Percentiles rank a stretch among this genome's conserved stretches.
Conservation (phyloP, 2,329 filamentous ascomycete species). For the Claviceps maximensis region DNA sequence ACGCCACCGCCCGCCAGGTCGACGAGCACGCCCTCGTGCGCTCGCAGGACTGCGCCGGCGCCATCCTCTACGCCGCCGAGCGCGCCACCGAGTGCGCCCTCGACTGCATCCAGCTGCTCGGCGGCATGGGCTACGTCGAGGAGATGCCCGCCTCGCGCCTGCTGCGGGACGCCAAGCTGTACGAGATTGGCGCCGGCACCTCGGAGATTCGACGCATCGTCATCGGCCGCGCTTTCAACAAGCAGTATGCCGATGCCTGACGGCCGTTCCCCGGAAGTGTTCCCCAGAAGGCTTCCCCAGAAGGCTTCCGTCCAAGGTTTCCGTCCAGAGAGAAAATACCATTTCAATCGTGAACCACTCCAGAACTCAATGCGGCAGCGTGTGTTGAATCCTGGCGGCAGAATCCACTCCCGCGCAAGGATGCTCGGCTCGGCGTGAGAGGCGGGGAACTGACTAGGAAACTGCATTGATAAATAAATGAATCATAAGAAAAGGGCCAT, state of each 20-base stretch:
- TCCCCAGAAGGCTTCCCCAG: too few relatives aligned
- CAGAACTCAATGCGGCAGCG: too few relatives aligned
- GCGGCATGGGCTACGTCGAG: constrained; percentile 92
- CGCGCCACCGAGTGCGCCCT: constrained; percentile 74
- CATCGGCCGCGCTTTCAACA: constrained; percentile 84
- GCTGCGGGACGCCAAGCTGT: constrained; percentile 64
- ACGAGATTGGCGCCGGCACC: constrained; percentile 94
- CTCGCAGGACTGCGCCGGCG: constrained; percentile 88
- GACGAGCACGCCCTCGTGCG: constrained; percentile 62
- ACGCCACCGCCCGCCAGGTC: constrained; percentile 63
- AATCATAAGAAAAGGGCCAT: too few relatives aligned
- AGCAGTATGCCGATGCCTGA: constrained; percentile 46
- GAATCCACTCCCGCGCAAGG: too few relatives aligned
- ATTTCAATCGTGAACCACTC: too few relatives aligned
- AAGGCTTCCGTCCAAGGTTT: too few relatives aligned
- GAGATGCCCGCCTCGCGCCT: constrained; percentile 85
- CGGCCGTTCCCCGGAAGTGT: too few relatives aligned
- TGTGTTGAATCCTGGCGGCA: too few relatives aligned
- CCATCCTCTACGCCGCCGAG: constrained; percentile 87
- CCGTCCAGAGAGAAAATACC: too few relatives aligned
- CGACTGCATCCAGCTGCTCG: constrained; percentile 83
- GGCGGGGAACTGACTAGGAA: too few relatives aligned
- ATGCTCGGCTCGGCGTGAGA: too few relatives aligned
- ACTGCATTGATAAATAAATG: too few relatives aligned
- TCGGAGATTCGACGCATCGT: constrained; percentile 91